Percentiles rank a stretch among this genome's conserved stretches.
Conservation (phyloP, 2,329 filamentous ascomycete species). For the Apiospora pterosperma region DNA sequence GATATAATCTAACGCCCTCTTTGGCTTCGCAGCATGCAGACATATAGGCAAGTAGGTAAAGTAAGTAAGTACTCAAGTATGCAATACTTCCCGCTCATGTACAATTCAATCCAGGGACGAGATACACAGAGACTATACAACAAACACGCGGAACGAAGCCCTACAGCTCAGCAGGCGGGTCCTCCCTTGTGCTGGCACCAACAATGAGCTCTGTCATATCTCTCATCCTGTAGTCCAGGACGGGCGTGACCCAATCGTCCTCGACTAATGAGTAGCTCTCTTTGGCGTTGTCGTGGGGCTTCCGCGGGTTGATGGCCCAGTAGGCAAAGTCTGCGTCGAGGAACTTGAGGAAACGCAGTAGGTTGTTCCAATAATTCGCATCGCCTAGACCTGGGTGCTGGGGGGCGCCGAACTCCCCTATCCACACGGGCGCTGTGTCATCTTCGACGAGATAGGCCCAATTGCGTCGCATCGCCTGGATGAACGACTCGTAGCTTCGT, state of each 20-base stretch:
- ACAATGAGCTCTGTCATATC: constrained; percentile 55
- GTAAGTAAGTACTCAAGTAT: too few relatives aligned
- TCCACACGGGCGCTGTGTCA: constrained; percentile 60
- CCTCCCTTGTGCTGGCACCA: constrained; percentile 9
- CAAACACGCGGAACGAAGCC: neutral
- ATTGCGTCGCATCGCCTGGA: constrained; percentile 57
- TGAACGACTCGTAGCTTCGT: constrained; percentile 61
- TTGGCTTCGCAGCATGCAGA: neutral
- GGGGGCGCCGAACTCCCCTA: constrained; percentile 64
- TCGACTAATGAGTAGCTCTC: constrained; percentile 61
- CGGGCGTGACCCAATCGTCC: constrained; percentile 62
- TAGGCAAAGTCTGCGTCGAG: constrained; percentile 66
- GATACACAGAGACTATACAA: neutral
- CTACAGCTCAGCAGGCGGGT: neutral
- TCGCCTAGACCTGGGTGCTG: constrained; percentile 51
- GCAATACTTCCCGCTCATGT: neutral
- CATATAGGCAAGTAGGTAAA: too few relatives aligned
- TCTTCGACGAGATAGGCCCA: constrained; percentile 63
- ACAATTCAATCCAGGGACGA: neutral
- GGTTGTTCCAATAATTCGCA: constrained; percentile 62
- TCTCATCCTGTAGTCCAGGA: constrained; percentile 60
- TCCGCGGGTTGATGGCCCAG: constrained; percentile 67
- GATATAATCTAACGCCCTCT: neutral
- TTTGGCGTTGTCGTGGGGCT: constrained; percentile 52
- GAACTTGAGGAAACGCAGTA: constrained; percentile 55